Percentiles rank a stretch among this genome's conserved stretches.
Conservation (phyloP, 1,139 yeast genomes). For the Kodamaea fungicola region DNA sequence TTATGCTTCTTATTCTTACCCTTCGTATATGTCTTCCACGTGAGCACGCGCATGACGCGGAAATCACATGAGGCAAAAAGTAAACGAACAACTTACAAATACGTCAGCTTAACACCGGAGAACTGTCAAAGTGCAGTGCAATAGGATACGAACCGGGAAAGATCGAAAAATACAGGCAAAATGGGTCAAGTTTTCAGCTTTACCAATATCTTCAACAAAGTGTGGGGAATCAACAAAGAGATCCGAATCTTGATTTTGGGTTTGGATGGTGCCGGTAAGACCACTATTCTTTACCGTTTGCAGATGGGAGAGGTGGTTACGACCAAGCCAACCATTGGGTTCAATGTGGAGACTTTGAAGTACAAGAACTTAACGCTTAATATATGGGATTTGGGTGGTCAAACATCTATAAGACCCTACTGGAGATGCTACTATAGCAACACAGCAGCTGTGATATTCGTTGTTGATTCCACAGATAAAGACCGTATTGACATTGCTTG, state of each 20-base stretch:
- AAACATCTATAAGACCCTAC: conserved; percentile 92
- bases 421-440: conserved; percentile 98
- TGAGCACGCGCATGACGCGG: too few species aligned
- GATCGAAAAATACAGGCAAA: not conserved
- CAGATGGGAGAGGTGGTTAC: conserved; percentile 94
- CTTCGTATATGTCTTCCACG: too few species aligned
- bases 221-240: conserved; percentile 91
- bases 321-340: conserved; percentile 92
- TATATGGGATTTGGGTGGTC: conserved; percentile 93
- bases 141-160: too few species aligned
- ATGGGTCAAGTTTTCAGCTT: conserved; percentile 87
- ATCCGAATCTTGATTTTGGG: conserved; percentile 90
- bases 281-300: conserved; percentile 86
- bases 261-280: conserved; percentile 96
- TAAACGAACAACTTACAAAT: conserved; percentile 1
- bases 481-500: conserved; percentile 87
- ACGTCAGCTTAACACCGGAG: conserved; percentile 1
- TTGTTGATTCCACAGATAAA: conserved; percentile 94
- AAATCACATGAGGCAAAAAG: too few species aligned
- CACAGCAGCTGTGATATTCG: conserved; percentile 94
- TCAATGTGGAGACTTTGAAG: conserved; percentile 90
- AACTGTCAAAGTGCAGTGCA: too few species aligned
- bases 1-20: too few species aligned
- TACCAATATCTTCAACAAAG: conserved; percentile 68
- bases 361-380: conserved; percentile 89